Percentiles rank a stretch among this genome's conserved stretches.
phyloP scores from a whole-genome alignment of 1,139 yeast genomes.

The Sugiyamaella sp. region DNA sequence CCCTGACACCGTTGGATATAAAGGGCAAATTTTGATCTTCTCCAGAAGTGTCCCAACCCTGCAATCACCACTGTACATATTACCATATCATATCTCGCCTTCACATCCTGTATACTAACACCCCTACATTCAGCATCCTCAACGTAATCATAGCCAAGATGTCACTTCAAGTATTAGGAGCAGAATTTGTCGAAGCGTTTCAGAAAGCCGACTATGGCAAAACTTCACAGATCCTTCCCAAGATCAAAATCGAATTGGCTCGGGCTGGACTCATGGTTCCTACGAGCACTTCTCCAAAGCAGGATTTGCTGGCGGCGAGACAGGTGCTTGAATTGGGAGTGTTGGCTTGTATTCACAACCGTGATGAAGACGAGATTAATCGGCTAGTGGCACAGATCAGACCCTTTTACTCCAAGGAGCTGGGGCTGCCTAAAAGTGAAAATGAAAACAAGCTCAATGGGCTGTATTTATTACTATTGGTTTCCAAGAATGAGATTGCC shows the following conservation, averaged over 20 bases:
- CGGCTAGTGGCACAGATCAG: constrained; percentile 74
- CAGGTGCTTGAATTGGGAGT: constrained; percentile 88
- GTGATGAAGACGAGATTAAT: constrained; percentile 66
- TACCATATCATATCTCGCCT: constrained; percentile 1
- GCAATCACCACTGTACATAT: too few relatives aligned
- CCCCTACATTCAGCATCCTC: neutral
- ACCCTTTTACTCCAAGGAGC: constrained; percentile 63
- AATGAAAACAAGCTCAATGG: constrained; percentile 80
- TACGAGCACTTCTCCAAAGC: constrained; percentile 39
- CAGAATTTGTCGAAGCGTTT: constrained; percentile 66
- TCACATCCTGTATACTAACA: too few relatives aligned
- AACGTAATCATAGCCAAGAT: constrained; percentile 18
- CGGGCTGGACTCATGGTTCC: constrained; percentile 80
- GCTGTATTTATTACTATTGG: constrained; percentile 70
- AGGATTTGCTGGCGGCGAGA: constrained; percentile 77
- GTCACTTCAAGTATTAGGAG: constrained; percentile 49
- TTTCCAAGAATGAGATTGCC: constrained; percentile 83
- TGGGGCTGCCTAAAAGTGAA: constrained; percentile 55
- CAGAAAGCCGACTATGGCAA: constrained; percentile 61
- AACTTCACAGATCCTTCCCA: constrained; percentile 65
- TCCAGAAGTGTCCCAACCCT: too few relatives aligned
- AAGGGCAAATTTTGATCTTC: too few relatives aligned
- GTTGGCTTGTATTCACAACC: constrained; percentile 65
- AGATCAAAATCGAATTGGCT: constrained; percentile 77
- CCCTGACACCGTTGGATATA: too few relatives aligned